Percentiles rank a stretch among this genome's conserved stretches.
phyloP scores from a whole-genome alignment of 1,284 basidiomycete species.

The Apiotrichum montevideense region DNA sequence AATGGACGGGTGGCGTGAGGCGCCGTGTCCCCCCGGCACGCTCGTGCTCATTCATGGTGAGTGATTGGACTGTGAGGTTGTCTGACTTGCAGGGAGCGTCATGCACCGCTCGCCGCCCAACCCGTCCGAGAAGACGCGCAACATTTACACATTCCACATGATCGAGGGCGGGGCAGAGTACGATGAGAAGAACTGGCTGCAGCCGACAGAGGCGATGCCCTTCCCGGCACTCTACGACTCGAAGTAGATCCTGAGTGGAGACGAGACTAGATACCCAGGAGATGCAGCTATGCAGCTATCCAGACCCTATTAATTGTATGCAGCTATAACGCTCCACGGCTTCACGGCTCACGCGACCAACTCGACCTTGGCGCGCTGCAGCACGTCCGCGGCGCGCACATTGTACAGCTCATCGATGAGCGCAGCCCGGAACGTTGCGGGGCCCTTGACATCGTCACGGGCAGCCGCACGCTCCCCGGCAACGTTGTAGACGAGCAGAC shows the following conservation, averaged over 20 bases:
- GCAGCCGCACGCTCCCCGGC: slow-evolving; percentile 73
- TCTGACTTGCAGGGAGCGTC: slow-evolving; percentile 58
- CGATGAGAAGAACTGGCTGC: slow-evolving; percentile 53
- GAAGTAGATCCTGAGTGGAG: too few species aligned
- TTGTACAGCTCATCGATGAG: slow-evolving; percentile 74
- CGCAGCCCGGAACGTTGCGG: slow-evolving; percentile 80
- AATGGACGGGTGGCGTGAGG: slow-evolving; percentile 60
- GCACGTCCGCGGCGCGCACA: slow-evolving; percentile 57
- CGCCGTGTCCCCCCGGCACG: slow-evolving; percentile 65
- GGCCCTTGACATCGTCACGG: slow-evolving; percentile 66
- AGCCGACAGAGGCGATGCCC: slow-evolving; percentile 72
- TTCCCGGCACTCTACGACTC: slow-evolving; percentile 48
- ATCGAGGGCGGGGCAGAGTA: slow-evolving; percentile 47
- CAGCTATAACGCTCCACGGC: background rate
- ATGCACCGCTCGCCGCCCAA: slow-evolving; percentile 82
- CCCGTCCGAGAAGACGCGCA: slow-evolving; percentile 61
- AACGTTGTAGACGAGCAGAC: slow-evolving; percentile 72
- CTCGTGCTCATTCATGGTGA: slow-evolving; percentile 74
- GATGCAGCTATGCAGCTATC: too few species aligned
- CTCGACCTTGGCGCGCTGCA: slow-evolving; percentile 52
- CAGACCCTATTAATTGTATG: background rate
- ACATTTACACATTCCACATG: slow-evolving; percentile 90
- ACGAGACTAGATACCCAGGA: too few species aligned
- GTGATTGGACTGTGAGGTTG: background rate
- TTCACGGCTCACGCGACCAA: background rate